Evolutionary conservation across 1,284 basidiomycete species (phyloP), one percentile per base, ranked within the genome.

Genomic region (Ceratobasidium theobromae): DNA sequence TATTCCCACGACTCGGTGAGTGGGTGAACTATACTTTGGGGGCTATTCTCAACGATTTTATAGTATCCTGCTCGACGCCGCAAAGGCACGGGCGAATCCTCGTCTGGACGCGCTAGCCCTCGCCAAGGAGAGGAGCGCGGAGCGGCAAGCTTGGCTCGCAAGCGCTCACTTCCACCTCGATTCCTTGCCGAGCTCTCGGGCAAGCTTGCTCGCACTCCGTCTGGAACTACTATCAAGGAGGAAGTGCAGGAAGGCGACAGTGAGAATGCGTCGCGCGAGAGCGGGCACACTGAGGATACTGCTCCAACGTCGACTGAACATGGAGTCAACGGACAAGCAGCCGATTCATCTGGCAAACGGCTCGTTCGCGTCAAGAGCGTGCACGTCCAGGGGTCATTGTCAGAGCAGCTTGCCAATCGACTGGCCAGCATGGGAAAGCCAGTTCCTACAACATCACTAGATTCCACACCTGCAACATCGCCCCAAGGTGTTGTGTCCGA

Each of bases 211-310:
- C 55, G 68, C 33, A 51, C 46, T 12, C 45, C 32, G 27, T 62
- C 58, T 12, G 48, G 58, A 9, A 21, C 46, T 0, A 62, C 58
- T 11, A 69, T 65, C 18, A 79, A 77, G 55, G 78, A 78, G n/a
- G 80, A 80, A n/a, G n/a, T n/a, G n/a, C n/a, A n/a, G 46, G 85
- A 87, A 65, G 77, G 79, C 28, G 83, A 83, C 54, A 85, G 82
- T 70, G 84, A 85, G 68, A 81, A 80, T 68, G 82, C 77, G 53
- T 87, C 84, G 28, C 81, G 79, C 3, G 77, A 76, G 30, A 81
- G 80, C 55, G 79, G 76, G 25, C 83, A 79, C 48, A 83, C 78
- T 11, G 78, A 84, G 68, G 82, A 82, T 52, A 84, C 82, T 9
- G 74, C 78, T 66, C 74, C 80, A 27, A 87, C 86, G 16, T 87